A percentile compares a stretch with the other conserved stretches of the same genome.
phyloP scores from a whole-genome alignment of 805 yeast genomes.

The Sporopachydermia quercuum region DNA sequence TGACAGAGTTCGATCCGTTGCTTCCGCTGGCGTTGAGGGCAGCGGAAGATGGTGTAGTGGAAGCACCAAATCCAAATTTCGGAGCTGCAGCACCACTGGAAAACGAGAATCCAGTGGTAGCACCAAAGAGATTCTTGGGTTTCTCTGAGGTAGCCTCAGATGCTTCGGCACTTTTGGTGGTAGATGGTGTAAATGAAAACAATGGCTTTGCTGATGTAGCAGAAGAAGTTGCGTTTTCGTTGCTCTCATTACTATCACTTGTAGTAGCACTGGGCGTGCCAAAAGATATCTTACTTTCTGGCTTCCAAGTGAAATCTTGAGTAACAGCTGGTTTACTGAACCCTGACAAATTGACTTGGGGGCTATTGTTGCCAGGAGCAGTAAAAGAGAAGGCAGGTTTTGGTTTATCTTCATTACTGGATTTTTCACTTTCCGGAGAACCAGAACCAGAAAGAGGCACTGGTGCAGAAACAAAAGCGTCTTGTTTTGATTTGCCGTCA shows the following conservation, averaged over 20 bases:
- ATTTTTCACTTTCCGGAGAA: slow-evolving; percentile 3
- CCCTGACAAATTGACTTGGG: background rate
- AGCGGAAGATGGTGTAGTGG: background rate
- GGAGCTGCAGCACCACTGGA: background rate
- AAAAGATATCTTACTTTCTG: slow-evolving; percentile 2
- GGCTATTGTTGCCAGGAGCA: slow-evolving; percentile 7
- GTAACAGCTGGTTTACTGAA: slow-evolving; percentile 8
- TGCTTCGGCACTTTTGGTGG: background rate
- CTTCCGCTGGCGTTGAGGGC: background rate
- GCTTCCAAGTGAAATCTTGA: slow-evolving; percentile 2
- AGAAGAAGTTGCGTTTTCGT: slow-evolving; percentile 8
- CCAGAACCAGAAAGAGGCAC: slow-evolving; percentile 3
- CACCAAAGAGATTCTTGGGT: slow-evolving; percentile 3
- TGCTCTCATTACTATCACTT: slow-evolving; percentile 4
- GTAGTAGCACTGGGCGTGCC: slow-evolving; percentile 3
- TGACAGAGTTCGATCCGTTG: slow-evolving; percentile 8
- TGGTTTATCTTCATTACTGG: slow-evolving; percentile 5
- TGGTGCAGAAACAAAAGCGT: slow-evolving; percentile 3
- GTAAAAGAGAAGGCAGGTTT: slow-evolving; percentile 4
- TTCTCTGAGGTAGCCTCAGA: slow-evolving; percentile 4
- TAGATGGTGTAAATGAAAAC: slow-evolving; percentile 8
- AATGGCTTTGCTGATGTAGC: slow-evolving; percentile 6
- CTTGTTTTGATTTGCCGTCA: background rate
- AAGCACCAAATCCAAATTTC: background rate
- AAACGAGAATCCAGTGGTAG: slow-evolving; percentile 5